Conservation (phyloP, 257 asterid genomes). For the Salvia miltiorrhiza region DNA sequence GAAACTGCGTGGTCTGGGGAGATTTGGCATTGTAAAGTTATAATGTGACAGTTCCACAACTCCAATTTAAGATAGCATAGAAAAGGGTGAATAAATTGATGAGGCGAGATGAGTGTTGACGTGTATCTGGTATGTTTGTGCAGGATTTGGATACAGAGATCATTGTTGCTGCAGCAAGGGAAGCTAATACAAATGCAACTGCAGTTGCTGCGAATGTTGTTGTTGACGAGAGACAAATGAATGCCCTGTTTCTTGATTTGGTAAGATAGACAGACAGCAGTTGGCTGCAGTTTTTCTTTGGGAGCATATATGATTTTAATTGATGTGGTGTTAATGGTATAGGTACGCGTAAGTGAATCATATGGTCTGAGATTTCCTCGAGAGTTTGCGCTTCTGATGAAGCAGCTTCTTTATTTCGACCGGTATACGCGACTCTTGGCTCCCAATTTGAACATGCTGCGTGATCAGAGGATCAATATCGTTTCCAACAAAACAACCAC, state of each 20-base stretch:
- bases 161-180: constrained; percentile 84
- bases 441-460: constrained; percentile 91
- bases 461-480: constrained; percentile 84
- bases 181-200: constrained; percentile 62
- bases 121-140: not conserved
- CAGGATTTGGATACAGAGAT: constrained; percentile 92
- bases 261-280: constrained; percentile 34
- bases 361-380: constrained; percentile 94
- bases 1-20: not conserved
- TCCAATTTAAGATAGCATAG: not conserved
- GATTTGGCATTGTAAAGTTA: not conserved
- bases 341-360: constrained; percentile 96
- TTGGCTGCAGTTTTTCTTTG: too few relatives aligned
- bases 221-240: constrained; percentile 92
- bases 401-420: constrained; percentile 92
- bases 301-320: not conserved
- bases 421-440: constrained; percentile 91
- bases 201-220: constrained; percentile 79
- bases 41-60: not conserved
- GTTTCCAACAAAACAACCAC: constrained; percentile 46
- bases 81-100: not conserved
- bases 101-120: not conserved
- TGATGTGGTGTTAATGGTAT: not conserved
- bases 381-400: constrained; percentile 95
- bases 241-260: constrained; percentile 88